These are phyloP conservation scores for Pseudonitzschia multiseries DNA, from an alignment of 108 stramenopile species.

Conservation along the genomic window DNA sequence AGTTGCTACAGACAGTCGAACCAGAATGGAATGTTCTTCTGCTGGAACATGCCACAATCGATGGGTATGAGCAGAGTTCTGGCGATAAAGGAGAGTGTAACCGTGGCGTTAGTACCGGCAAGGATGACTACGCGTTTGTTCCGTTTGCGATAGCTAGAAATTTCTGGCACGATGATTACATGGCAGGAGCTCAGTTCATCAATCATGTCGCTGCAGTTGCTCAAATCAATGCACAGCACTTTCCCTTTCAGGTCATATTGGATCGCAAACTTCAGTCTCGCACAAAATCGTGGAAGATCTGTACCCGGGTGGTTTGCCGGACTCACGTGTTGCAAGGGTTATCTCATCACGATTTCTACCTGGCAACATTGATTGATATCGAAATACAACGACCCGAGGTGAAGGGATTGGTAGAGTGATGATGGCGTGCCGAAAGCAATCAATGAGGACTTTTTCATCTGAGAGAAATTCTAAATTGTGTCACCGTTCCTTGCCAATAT, in stretches of 20 bases:
- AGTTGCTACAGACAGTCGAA: slow-evolving; percentile 35
- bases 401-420: slow-evolving; percentile 22
- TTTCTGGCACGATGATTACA: slow-evolving; percentile 49
- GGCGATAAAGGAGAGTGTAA: neutral
- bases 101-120: neutral
- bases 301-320: slow-evolving; percentile 41
- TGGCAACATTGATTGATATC: slow-evolving; percentile 61
- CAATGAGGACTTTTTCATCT: too few relatives aligned
- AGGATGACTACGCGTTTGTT: neutral
- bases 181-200: slow-evolving; percentile 43
- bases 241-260: slow-evolving; percentile 35
- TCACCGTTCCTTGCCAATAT: too few relatives aligned
- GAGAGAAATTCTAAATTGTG: too few relatives aligned
- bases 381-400: slow-evolving; percentile 42
- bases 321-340: slow-evolving; percentile 52
- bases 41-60: neutral
- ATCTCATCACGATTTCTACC: slow-evolving; percentile 55
- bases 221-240: slow-evolving; percentile 57
- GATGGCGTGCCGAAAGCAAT: too few relatives aligned
- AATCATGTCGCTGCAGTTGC: slow-evolving; percentile 54
- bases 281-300: slow-evolving; percentile 33
- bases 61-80: too few relatives aligned
- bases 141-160: slow-evolving; percentile 29
- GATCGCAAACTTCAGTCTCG: slow-evolving; percentile 40
- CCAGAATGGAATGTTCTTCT: slow-evolving; percentile 37